phyloP scores from a whole-genome alignment of 2,329 filamentous ascomycete species.

The Botrytis paeoniae region DNA sequence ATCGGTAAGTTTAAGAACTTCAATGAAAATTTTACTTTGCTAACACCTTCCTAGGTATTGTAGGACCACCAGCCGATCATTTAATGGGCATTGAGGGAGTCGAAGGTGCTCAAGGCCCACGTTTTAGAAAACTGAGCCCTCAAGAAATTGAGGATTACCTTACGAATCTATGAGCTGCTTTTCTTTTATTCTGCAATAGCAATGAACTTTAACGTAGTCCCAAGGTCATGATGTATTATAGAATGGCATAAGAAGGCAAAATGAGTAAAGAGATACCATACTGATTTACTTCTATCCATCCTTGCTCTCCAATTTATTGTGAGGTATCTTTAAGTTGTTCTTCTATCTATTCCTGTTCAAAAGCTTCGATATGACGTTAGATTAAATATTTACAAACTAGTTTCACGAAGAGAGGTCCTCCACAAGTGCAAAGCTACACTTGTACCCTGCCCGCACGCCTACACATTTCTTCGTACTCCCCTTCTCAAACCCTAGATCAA shows the following conservation, averaged over 20 bases:
- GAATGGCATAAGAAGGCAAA: constrained; percentile 37
- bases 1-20: constrained; percentile 64
- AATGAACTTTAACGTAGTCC: constrained; percentile 27
- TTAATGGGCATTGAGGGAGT: constrained; percentile 89
- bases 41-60: constrained; percentile 65
- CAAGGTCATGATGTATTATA: constrained; percentile 39
- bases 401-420: constrained; percentile 17
- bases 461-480: constrained; percentile 27
- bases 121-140: constrained; percentile 91
- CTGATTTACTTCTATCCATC: neutral
- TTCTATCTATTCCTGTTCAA: neutral
- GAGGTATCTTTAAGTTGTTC: neutral
- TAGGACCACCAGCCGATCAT: constrained; percentile 90
- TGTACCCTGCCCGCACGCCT: constrained; percentile 35
- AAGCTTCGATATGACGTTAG: neutral
- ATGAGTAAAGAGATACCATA: constrained; percentile 35
- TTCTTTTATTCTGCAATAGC: constrained; percentile 22
- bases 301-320: neutral
- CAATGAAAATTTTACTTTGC: constrained; percentile 17
- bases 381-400: neutral
- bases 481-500: constrained; percentile 26
- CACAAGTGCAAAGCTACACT: constrained; percentile 37
- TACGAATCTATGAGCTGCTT: constrained; percentile 73
- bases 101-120: constrained; percentile 76
- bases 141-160: constrained; percentile 99